A percentile compares a stretch with the other conserved stretches of the same genome.
These are phyloP conservation scores for Funneliformis caledonium DNA, from an alignment of 371 early-diverging fungal genomes.

Conservation along the genomic window DNA sequence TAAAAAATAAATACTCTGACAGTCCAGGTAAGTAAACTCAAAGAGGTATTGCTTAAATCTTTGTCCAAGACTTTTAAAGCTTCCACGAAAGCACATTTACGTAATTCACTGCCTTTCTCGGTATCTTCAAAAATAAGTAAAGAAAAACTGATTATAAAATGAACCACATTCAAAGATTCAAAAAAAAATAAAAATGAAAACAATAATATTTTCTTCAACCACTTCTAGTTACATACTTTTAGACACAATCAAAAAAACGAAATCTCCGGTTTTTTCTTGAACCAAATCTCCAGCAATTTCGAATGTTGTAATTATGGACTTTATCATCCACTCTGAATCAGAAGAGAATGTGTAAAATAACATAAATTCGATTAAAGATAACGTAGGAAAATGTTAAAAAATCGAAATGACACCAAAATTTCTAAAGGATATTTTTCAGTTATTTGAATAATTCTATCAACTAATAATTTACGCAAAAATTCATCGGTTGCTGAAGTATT, in stretches of 20 bases:
- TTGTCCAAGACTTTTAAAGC: slow-evolving; percentile 5
- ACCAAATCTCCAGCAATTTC: slow-evolving; percentile 20
- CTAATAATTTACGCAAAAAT: slow-evolving; percentile 19
- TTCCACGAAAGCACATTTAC: slow-evolving; percentile 17
- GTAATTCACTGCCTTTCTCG: neutral
- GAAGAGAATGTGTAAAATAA: slow-evolving; percentile 7
- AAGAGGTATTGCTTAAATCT: neutral
- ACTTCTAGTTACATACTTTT: neutral
- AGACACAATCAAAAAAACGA: neutral
- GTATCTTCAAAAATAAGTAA: neutral
- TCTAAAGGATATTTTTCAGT: slow-evolving; percentile 35
- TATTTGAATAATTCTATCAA: slow-evolving; percentile 20
- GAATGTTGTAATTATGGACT: slow-evolving; percentile 4
- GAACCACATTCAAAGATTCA: no score
- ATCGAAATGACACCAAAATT: neutral
- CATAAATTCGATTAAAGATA: neutral
- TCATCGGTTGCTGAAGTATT: slow-evolving; percentile 6
- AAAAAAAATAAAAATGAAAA: neutral
- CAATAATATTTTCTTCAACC: no score
- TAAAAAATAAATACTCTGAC: neutral
- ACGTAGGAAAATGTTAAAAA: no score
- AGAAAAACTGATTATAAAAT: no score
- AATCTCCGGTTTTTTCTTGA: neutral
- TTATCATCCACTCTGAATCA: slow-evolving; percentile 27
- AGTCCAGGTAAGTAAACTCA: neutral